phyloP scores from a whole-genome alignment of 1,284 basidiomycete species.

The Heterobasidion occidentale region DNA sequence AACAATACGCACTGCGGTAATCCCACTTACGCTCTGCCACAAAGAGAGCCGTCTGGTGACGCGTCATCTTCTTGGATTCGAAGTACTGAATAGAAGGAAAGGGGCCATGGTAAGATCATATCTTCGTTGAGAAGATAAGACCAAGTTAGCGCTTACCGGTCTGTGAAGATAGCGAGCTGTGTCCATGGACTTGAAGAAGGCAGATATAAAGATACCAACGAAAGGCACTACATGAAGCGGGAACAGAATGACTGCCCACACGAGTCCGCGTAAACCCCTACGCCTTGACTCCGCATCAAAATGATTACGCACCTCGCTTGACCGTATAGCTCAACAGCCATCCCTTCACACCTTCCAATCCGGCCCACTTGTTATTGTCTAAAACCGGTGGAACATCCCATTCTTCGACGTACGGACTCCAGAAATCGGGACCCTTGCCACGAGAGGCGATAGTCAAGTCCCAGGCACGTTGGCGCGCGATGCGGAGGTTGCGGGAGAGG shows the following conservation, averaged over 20 bases:
- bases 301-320: constrained; percentile 6
- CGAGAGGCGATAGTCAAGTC: constrained; percentile 75
- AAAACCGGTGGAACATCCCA: constrained; percentile 64
- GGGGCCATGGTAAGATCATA: not conserved
- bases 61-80: constrained; percentile 71
- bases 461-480: constrained; percentile 73
- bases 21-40: constrained; percentile 86
- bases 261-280: constrained; percentile 35
- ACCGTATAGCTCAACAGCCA: constrained; percentile 39
- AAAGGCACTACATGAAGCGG: constrained; percentile 69
- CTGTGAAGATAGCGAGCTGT: constrained; percentile 67
- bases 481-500: constrained; percentile 34
- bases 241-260: constrained; percentile 18
- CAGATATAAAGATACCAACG: constrained; percentile 55
- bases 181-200: constrained; percentile 60
- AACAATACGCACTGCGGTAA: constrained; percentile 52
- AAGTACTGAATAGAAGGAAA: constrained; percentile 47
- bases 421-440: constrained; percentile 76
- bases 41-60: constrained; percentile 60
- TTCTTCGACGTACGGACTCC: constrained; percentile 83
- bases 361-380: constrained; percentile 17
- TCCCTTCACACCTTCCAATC: constrained; percentile 23
- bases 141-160: constrained; percentile 37
- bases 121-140: not conserved
- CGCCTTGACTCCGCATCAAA: not conserved